Evolutionary conservation across 306 rosid species (phyloP).

Genomic region (Vicia sativa): DNA sequence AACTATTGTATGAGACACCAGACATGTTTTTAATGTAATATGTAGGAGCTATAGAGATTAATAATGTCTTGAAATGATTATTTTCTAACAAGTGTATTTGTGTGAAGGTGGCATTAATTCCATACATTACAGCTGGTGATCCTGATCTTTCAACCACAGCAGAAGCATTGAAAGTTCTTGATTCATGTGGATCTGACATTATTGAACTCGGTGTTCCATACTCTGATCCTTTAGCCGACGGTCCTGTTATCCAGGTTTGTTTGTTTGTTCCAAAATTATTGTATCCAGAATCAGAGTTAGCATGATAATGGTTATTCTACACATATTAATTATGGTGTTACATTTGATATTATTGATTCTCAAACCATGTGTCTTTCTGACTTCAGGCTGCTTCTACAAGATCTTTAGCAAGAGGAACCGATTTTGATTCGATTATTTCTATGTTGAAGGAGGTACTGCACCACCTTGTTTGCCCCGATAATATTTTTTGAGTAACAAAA

Average conservation of each 20-base stretch:
- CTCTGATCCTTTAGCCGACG: constrained; percentile 98
- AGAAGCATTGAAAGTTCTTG: constrained; percentile 87
- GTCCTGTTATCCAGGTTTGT: constrained; percentile 94
- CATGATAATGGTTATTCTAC: not conserved
- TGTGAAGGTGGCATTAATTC: constrained; percentile 83
- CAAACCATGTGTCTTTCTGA: constrained; percentile 36
- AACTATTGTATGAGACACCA: not conserved
- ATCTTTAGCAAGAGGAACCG: constrained; percentile 82
- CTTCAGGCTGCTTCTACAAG: constrained; percentile 92
- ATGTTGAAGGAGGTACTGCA: constrained; percentile 84
- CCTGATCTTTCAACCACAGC: constrained; percentile 93
- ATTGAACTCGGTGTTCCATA: constrained; percentile 93
- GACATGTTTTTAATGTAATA: not conserved
- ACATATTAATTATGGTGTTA: too few relatives aligned
- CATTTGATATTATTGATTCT: not conserved
- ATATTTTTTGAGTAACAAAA: constrained; percentile 16
- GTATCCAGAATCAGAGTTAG: too few relatives aligned
- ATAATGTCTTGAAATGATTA: not conserved
- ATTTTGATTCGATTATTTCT: constrained; percentile 60
- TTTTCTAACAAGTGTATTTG: constrained; percentile 38
- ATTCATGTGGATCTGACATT: constrained; percentile 84
- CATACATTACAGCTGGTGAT: constrained; percentile 94
- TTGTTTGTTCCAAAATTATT: constrained; percentile 4
- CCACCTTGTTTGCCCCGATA: not conserved
- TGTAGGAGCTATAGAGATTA: not conserved